Conservation (phyloP, 2,329 filamentous ascomycete species). For the Penicillium vulpinum region DNA sequence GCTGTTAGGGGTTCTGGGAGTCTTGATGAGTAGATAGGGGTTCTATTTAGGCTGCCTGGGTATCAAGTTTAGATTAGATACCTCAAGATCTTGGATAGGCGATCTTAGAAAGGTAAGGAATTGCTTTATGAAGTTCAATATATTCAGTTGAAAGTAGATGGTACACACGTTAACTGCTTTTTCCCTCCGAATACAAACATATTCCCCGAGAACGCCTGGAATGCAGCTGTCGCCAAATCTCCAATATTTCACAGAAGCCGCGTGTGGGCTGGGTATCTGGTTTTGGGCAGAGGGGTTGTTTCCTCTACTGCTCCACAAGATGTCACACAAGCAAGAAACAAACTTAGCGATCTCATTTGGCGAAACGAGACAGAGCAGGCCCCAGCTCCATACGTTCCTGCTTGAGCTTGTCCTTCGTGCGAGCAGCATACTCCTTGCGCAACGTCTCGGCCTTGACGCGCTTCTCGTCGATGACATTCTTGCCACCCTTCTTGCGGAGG, state of each 20-base stretch:
- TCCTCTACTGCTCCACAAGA: slow-evolving; percentile 13
- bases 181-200: slow-evolving; percentile 21
- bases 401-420: slow-evolving; percentile 65
- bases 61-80: not conserved
- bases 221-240: slow-evolving; percentile 25
- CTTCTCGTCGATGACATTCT: slow-evolving; percentile 96
- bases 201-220: slow-evolving; percentile 26
- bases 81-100: not conserved
- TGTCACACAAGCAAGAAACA: slow-evolving; percentile 16
- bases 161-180: slow-evolving; percentile 20
- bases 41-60: too few relatives aligned
- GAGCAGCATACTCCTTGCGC: slow-evolving; percentile 67
- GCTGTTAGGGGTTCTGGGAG: slow-evolving; percentile 39
- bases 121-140: not conserved
- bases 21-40: slow-evolving; percentile 29
- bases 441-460: slow-evolving; percentile 81
- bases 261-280: slow-evolving; percentile 27
- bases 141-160: slow-evolving; percentile 11
- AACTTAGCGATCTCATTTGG: slow-evolving; percentile 57
- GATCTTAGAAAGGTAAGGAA: not conserved
- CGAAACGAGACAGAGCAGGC: slow-evolving; percentile 83
- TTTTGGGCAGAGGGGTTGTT: slow-evolving; percentile 2
- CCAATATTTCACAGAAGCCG: slow-evolving; percentile 22
- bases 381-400: slow-evolving; percentile 74
- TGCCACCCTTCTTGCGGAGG: slow-evolving; percentile 84